Conservation (phyloP, 345 rosid genomes). For the Litchi chinensis region DNA sequence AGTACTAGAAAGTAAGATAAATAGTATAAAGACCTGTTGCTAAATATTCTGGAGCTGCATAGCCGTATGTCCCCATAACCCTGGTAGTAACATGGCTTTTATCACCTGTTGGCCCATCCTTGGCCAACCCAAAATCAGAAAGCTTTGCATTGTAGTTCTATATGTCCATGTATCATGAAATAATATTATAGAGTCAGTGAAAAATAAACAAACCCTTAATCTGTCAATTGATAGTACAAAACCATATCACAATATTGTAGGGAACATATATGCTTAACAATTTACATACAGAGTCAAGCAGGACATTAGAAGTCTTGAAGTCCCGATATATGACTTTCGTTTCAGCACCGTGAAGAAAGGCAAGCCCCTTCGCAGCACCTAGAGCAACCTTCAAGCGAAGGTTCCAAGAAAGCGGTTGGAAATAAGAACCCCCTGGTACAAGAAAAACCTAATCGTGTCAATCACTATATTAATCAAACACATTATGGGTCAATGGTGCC, state of each 20-base stretch:
- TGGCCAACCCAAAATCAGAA: conserved; percentile 82
- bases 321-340: conserved; percentile 70
- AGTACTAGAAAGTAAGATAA: not conserved
- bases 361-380: conserved; percentile 80
- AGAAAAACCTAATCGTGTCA: not conserved
- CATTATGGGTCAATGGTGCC: not conserved
- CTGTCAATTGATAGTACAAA: not conserved
- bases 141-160: conserved; percentile 76
- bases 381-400: conserved; percentile 74
- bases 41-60: conserved; percentile 81
- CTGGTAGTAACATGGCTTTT: conserved; percentile 76
- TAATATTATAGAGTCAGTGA: conserved; percentile 1
- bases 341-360: conserved; percentile 69
- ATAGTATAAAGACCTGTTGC: conserved; percentile 54
- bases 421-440: conserved; percentile 70
- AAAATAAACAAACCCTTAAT: not conserved
- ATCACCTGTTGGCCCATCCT: conserved; percentile 82
- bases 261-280: not conserved
- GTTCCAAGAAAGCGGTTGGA: conserved; percentile 79
- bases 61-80: conserved; percentile 75
- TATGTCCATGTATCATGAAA: conserved; percentile 21
- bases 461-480: not conserved
- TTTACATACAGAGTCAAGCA: conserved; percentile 63
- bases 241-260: not conserved
- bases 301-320: conserved; percentile 69